Base-by-base conservation (phyloP, 2,329 filamentous ascomycete genomes). In the Colletotrichum siamense region DNA sequence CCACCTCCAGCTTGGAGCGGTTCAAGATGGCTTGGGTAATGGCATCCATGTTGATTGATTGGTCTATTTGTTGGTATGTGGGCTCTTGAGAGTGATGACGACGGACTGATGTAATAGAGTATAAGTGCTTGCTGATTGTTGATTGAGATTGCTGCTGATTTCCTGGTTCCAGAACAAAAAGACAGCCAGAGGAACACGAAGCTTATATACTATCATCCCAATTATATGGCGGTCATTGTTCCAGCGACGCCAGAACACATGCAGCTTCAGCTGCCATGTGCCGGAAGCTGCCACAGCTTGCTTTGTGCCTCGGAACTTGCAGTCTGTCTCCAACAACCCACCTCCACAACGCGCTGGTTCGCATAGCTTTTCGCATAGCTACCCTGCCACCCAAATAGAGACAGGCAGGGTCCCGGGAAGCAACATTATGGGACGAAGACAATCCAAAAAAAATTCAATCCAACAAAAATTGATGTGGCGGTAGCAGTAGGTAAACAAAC, bases 1-100 rank as follows among this genome's bases (percentile, higher is more conserved):
- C 80, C 49, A 82, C 78, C 68, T 84, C 81, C 44, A 84, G 69
- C 26, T 75, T 80, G 18, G 80, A 80, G 34, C 78, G 74, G 36
- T 81, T 78, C 15, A 83, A n/a, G 10, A 85, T 76, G 70, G 80
- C 78, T 69, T 81, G 80, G 61, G 83, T 75, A 18, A 82, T 70
- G n/a, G 78, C 76, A 64, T 83, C 79, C 79, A 84, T 81, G 57
- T 68, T 55, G 62, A 70, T 32, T 30, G 12, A 32, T 62, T 36
- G 36, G 62, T 61, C 73, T 61, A 24, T 64, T 66, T 68, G 59
- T 30, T 34, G 63, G 44, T 63, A 57, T 72, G 73, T 62, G 69
- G 32, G 59, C 59, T 39, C 44, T 30, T 28, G 22, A 26, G n/a
- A 69, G 59, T 74, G 70, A 52, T 76, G 70, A 76, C 70, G 74